Conservation (phyloP, 352 stramenopile species). For the Phytophthora aleatoria region DNA sequence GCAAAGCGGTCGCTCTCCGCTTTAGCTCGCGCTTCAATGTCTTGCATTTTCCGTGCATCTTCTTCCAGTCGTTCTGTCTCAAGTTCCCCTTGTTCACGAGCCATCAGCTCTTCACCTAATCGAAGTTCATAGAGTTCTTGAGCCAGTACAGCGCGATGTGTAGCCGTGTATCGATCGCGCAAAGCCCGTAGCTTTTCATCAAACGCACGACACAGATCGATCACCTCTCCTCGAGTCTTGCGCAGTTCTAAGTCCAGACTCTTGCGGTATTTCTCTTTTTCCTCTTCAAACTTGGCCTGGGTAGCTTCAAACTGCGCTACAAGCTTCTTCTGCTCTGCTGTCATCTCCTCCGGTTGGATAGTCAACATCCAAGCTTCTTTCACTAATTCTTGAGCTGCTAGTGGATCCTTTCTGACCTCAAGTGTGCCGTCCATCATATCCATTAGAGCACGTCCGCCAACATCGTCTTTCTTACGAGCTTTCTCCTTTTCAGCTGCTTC, state of each 20-base stretch:
- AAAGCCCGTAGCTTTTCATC: conserved; percentile 84
- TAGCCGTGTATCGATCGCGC: conserved; percentile 57
- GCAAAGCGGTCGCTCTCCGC: conserved; percentile 57
- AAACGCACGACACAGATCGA: conserved; percentile 80
- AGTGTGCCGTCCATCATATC: conserved; percentile 96
- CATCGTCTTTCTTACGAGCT: conserved; percentile 81
- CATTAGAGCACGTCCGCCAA: conserved; percentile 70
- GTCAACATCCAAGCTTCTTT: conserved; percentile 92
- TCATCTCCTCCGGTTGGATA: conserved; percentile 76
- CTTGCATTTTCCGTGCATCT: conserved; percentile 26
- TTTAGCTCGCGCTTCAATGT: conserved; percentile 31
- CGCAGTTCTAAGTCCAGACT: conserved; percentile 89
- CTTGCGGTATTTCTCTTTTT: conserved; percentile 92
- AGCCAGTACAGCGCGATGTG: conserved; percentile 52
- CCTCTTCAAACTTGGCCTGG: conserved; percentile 80
- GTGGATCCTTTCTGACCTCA: conserved; percentile 86
- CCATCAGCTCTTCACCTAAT: conserved; percentile 58
- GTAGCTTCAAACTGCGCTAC: conserved; percentile 65
- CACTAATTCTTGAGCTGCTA: conserved; percentile 61
- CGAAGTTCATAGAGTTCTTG: conserved; percentile 80
- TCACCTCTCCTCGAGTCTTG: conserved; percentile 82
- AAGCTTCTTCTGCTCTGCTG: conserved; percentile 78
- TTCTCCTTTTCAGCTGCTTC: conserved; percentile 34
- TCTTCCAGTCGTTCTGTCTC: conserved; percentile 34
- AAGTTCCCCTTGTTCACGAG: conserved; percentile 52